Base-by-base conservation (phyloP, 805 yeast genomes). In the Pichia cephalocereana region DNA sequence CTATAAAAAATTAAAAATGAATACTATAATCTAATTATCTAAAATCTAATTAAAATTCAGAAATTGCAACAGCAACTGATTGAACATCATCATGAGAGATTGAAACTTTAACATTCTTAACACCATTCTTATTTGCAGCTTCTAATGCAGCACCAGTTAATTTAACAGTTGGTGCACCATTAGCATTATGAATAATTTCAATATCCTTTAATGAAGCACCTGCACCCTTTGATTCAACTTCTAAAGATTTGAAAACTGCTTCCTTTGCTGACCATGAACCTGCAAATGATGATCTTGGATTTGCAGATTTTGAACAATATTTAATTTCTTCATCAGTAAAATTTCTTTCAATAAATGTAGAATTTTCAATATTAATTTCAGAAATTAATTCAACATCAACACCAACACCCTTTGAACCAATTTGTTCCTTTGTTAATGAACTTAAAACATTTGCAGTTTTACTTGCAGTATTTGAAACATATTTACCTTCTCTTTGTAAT, bases 251-350 rank as follows among this genome's bases (percentile, higher is more conserved):
- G 82, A 93, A 93, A 36, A 90, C 97, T 40, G 99, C 99, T 72
- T 93, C 99, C 71, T 93, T 93, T 41, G 99, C 99, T 31, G 96
- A 87, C 99, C 99, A 93, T 41, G 95, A 85, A 43, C 99, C 99
- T 28, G 99, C 89, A 69, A 77, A 93, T 4, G 97, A 87, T 14
- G 98, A 87, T 61, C 80, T 85, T 45, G 93, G 86, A 55, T 76
- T 75, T 40, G 97, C 74, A 32, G 96, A 80, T 34, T 71, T 63
- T 51, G 67, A 57, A 67, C 97, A 89, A 75, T 93, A 93, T 36
- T 70, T 72, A 56, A 83, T 82, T 73, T 93, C 99, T 17, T 68
- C 72, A 8, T 64, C 71, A 41, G 98, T 90, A 76, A 90, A 93
- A 75, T 93, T 93, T 64, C 98, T 81, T 68, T 83, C 89, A 50